Conservation (phyloP, 768 basidiomycete species). For the Leccinum imitatum region DNA sequence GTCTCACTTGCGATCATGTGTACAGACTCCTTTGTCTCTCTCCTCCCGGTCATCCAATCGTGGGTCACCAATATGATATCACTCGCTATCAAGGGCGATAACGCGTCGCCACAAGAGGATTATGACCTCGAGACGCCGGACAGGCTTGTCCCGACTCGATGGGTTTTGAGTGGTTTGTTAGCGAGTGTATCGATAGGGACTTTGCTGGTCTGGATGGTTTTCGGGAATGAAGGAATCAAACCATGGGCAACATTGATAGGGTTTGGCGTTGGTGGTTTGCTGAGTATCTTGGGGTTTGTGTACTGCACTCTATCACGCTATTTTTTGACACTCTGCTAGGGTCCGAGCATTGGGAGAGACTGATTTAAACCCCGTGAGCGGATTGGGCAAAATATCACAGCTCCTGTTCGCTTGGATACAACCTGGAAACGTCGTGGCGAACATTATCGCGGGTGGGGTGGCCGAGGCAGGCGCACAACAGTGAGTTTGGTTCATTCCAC, state of each 20-base stretch:
- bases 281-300: slow-evolving; percentile 84
- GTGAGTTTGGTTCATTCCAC: slow-evolving; percentile 39
- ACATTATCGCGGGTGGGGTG: slow-evolving; percentile 96
- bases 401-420: slow-evolving; percentile 93
- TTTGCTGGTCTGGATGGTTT: slow-evolving; percentile 81
- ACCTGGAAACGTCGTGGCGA: slow-evolving; percentile 95
- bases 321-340: slow-evolving; percentile 37
- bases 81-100: slow-evolving; percentile 27
- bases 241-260: slow-evolving; percentile 93
- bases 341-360: slow-evolving; percentile 96
- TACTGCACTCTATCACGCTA: background rate
- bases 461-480: slow-evolving; percentile 94
- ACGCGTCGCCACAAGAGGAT: slow-evolving; percentile 33
- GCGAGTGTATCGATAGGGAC: slow-evolving; percentile 69
- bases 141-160: slow-evolving; percentile 73
- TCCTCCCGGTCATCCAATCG: slow-evolving; percentile 70
- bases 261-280: slow-evolving; percentile 75
- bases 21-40: slow-evolving; percentile 84
- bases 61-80: slow-evolving; percentile 40
- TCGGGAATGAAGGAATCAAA: slow-evolving; percentile 88
- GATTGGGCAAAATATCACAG: slow-evolving; percentile 93
- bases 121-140: slow-evolving; percentile 76
- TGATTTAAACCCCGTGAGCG: slow-evolving; percentile 89
- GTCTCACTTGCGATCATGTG: slow-evolving; percentile 94
- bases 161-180: slow-evolving; percentile 72